These are phyloP conservation scores for Colletotrichum sp. DNA, from an alignment of 2,329 filamentous ascomycete species.

Conservation along the genomic window DNA sequence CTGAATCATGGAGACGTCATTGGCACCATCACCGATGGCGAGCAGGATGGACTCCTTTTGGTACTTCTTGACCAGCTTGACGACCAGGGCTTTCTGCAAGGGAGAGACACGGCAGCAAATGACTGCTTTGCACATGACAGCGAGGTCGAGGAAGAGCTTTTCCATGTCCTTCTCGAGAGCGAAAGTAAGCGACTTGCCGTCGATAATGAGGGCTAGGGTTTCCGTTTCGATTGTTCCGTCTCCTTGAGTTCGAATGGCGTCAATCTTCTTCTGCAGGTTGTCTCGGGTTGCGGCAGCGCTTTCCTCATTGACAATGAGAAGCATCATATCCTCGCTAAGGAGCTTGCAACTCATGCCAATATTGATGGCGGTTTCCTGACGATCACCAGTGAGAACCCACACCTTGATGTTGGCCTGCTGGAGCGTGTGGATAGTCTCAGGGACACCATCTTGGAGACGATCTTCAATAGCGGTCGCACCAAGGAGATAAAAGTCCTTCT, in stretches of 20 bases:
- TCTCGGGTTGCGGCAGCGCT: constrained; percentile 77
- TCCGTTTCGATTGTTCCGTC: constrained; percentile 81
- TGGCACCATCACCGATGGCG: constrained; percentile 96
- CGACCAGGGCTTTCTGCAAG: constrained; percentile 94
- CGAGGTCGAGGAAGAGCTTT: constrained; percentile 90
- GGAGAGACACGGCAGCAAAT: constrained; percentile 98
- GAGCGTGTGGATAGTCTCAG: constrained; percentile 96
- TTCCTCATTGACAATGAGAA: constrained; percentile 96
- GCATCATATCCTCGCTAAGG: constrained; percentile 97
- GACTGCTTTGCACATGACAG: constrained; percentile 97
- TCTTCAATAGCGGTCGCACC: constrained; percentile 98
- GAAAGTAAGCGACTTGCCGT: constrained; percentile 93
- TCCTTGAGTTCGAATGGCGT: constrained; percentile 85
- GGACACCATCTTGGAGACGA: constrained; percentile 93
- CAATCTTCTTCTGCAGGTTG: constrained; percentile 91
- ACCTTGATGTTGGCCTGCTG: constrained; percentile 98
- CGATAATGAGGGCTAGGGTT: constrained; percentile 89
- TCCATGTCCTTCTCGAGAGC: constrained; percentile 94
- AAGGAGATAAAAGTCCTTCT: constrained; percentile 88
- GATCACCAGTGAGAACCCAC: constrained; percentile 96
- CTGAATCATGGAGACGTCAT: constrained; percentile 99
- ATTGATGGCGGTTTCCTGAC: constrained; percentile 98
- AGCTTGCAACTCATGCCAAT: constrained; percentile 99
- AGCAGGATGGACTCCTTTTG: constrained; percentile 90
- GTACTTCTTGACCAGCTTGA: constrained; percentile 94